Percentiles rank a stretch among this genome's conserved stretches.
Evolutionary conservation across 495 filamentous ascomycete species (phyloP).

Genomic region (Neurospora sp.): DNA sequence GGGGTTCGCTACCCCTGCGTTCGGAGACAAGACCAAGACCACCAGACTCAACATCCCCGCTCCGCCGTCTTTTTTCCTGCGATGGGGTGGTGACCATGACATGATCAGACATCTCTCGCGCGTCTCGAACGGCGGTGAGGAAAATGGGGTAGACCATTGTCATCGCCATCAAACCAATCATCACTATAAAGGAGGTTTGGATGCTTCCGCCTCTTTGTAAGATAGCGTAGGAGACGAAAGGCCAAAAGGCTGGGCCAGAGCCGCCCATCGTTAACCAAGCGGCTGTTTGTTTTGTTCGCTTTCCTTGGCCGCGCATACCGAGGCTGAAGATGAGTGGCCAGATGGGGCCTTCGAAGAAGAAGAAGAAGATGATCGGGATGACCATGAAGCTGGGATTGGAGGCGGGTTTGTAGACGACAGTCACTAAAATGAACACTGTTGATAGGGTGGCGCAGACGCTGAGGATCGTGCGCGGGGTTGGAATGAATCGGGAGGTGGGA

Average conservation of each 20-base stretch:
- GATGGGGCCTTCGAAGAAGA: slow-evolving; percentile 60
- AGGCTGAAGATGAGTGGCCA: slow-evolving; percentile 65
- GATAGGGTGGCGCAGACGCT: slow-evolving; percentile 36
- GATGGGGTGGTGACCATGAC: neutral
- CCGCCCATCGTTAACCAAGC: slow-evolving; percentile 57
- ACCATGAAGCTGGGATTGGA: slow-evolving; percentile 41
- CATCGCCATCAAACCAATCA: slow-evolving; percentile 24
- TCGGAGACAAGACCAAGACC: neutral
- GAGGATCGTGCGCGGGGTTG: slow-evolving; percentile 45
- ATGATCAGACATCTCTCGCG: slow-evolving; percentile 27
- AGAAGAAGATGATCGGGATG: slow-evolving; percentile 49
- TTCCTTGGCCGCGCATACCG: slow-evolving; percentile 58
- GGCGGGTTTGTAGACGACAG: slow-evolving; percentile 39
- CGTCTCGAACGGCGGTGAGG: slow-evolving; percentile 27
- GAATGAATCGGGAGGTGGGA: slow-evolving; percentile 24
- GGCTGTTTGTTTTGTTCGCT: slow-evolving; percentile 58
- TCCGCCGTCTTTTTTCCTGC: neutral
- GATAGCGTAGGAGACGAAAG: slow-evolving; percentile 46
- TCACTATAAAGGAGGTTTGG: slow-evolving; percentile 25
- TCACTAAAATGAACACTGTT: slow-evolving; percentile 28
- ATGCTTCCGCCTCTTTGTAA: slow-evolving; percentile 18
- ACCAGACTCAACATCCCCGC: neutral
- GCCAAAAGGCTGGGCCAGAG: slow-evolving; percentile 56
- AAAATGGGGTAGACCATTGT: slow-evolving; percentile 29
- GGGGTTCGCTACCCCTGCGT: neutral